A percentile compares a stretch with the other conserved stretches of the same genome.
Evolutionary conservation across 768 basidiomycete species (phyloP).

Genomic region (Mycena amicta): DNA sequence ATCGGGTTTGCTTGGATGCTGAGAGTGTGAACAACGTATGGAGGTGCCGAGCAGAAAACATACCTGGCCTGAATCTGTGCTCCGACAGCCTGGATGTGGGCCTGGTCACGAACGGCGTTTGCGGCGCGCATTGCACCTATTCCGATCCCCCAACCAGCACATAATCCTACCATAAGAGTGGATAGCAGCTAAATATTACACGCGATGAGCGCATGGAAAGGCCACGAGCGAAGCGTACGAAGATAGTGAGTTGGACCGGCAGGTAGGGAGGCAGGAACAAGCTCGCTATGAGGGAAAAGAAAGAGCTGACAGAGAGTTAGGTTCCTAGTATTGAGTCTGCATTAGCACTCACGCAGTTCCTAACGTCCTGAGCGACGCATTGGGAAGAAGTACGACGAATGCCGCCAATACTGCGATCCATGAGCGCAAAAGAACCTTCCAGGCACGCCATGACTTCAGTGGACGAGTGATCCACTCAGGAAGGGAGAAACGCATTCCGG

Average conservation of each 20-base stretch:
- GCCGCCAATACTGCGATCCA: conserved; percentile 43
- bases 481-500: conserved; percentile 21
- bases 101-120: conserved; percentile 39
- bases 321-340: not conserved
- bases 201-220: not conserved
- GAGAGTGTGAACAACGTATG: not conserved
- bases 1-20: conserved; percentile 23
- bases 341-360: conserved; percentile 42
- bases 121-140: conserved; percentile 56
- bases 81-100: conserved; percentile 29
- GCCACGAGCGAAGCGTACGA: conserved; percentile 32
- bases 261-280: conserved; percentile 52
- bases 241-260: conserved; percentile 50
- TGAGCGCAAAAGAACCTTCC: conserved; percentile 42
- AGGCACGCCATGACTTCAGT: conserved; percentile 36
- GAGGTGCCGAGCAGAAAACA: not conserved
- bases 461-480: conserved; percentile 43
- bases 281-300: conserved; percentile 45
- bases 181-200: conserved; percentile 35
- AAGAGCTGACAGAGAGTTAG: conserved; percentile 34
- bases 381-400: conserved; percentile 42
- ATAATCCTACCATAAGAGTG: conserved; percentile 50
- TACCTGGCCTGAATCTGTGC: conserved; percentile 36
- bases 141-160: conserved; percentile 58
- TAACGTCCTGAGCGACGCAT: conserved; percentile 37